phyloP scores from a whole-genome alignment of 768 basidiomycete species.

The Calocybe cyanea region DNA sequence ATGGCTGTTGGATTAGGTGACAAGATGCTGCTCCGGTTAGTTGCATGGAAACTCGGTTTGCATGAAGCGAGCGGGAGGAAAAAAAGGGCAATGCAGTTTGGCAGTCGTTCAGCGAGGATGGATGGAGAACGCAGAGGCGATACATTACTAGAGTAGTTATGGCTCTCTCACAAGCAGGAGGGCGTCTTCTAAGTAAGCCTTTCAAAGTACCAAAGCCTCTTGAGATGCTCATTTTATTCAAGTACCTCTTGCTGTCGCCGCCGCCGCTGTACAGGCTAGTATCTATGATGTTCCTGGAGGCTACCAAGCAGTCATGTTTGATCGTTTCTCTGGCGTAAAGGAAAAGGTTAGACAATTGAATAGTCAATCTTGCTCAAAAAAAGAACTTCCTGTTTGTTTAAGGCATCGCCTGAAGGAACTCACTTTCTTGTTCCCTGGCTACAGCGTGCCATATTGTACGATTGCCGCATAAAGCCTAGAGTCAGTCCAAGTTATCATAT shows the following conservation, averaged over 20 bases:
- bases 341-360: constrained; percentile 48
- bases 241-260: constrained; percentile 49
- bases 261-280: constrained; percentile 45
- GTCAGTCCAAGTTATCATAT: constrained; percentile 38
- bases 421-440: constrained; percentile 96
- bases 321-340: constrained; percentile 91
- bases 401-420: constrained; percentile 92
- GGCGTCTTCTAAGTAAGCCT: constrained; percentile 45
- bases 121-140: constrained; percentile 62
- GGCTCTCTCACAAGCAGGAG: constrained; percentile 48
- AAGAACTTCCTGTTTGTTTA: constrained; percentile 4
- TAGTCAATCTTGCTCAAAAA: constrained; percentile 1
- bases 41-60: constrained; percentile 71
- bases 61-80: constrained; percentile 69
- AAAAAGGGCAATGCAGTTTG: constrained; percentile 98
- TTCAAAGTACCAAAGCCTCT: background rate
- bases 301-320: constrained; percentile 96
- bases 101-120: constrained; percentile 84
- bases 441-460: constrained; percentile 94
- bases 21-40: constrained; percentile 78
- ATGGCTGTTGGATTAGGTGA: constrained; percentile 79
- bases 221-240: background rate
- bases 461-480: constrained; percentile 95
- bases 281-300: constrained; percentile 83
- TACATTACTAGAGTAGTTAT: constrained; percentile 34